Conservation (phyloP, 2,329 filamentous ascomycete genomes). For the Aspergillus jensenii region DNA sequence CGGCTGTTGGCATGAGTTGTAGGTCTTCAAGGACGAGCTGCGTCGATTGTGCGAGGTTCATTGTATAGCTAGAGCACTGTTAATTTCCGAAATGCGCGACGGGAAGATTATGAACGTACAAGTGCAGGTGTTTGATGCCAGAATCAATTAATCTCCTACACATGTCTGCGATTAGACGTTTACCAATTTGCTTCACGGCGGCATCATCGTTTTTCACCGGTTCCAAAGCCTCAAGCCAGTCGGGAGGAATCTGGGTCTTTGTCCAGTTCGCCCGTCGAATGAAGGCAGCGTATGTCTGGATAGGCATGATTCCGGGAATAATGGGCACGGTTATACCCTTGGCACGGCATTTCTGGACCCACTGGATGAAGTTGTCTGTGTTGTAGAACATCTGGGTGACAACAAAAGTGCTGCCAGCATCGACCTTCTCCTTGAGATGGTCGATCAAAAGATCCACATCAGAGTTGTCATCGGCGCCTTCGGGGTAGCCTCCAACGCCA, state of each 20-base stretch:
- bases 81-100: neutral
- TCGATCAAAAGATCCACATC: conserved; percentile 82
- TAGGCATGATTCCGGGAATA: conserved; percentile 86
- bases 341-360: conserved; percentile 82
- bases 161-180: conserved; percentile 82
- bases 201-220: conserved; percentile 96
- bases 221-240: conserved; percentile 80
- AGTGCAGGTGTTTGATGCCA: conserved; percentile 87
- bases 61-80: conserved; percentile 68
- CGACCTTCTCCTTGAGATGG: conserved; percentile 95
- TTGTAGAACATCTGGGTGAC: conserved; percentile 99
- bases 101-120: conserved; percentile 51
- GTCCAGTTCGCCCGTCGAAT: conserved; percentile 88
- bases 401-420: conserved; percentile 88
- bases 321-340: conserved; percentile 82
- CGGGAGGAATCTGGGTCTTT: conserved; percentile 75
- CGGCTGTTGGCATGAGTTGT: conserved; percentile 72
- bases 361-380: conserved; percentile 87
- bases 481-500: conserved; percentile 93
- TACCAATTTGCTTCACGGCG: conserved; percentile 85
- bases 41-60: conserved; percentile 95
- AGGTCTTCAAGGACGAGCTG: conserved; percentile 92
- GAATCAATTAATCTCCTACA: conserved; percentile 80
- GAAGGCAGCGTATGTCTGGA: conserved; percentile 93
- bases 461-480: conserved; percentile 90